These are phyloP conservation scores for Penicillium sp. DNA, from an alignment of 2,329 filamentous ascomycete species.

Conservation along the genomic window DNA sequence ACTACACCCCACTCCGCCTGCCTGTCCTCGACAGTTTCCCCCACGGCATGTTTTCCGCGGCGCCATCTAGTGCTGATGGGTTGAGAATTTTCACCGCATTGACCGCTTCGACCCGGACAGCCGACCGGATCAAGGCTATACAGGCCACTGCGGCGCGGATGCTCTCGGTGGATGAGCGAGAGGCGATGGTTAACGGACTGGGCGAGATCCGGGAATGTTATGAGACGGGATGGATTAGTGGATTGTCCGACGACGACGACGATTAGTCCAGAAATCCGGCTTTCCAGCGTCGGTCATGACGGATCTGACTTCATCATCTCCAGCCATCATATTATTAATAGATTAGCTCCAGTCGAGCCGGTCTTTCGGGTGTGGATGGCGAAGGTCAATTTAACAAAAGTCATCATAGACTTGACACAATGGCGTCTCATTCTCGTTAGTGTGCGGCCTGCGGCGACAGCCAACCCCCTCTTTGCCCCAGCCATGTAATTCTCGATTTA, in stretches of 20 bases:
- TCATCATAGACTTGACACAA: not conserved
- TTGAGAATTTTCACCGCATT: constrained; percentile 58
- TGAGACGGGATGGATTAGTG: constrained; percentile 82
- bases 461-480: not conserved
- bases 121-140: constrained; percentile 66
- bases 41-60: constrained; percentile 63
- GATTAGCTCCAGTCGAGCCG: not conserved
- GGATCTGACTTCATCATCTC: not conserved
- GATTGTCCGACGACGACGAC: constrained; percentile 50
- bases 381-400: not conserved
- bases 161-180: constrained; percentile 75
- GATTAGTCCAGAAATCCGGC: constrained; percentile 32
- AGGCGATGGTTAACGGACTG: constrained; percentile 77
- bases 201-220: constrained; percentile 85
- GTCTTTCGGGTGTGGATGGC: not conserved
- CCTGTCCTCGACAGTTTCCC: constrained; percentile 86
- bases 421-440: not conserved
- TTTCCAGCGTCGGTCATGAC: not conserved
- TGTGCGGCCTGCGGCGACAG: not conserved
- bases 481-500: not conserved
- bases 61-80: constrained; percentile 45
- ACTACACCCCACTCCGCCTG: constrained; percentile 59
- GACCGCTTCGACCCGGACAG: constrained; percentile 74
- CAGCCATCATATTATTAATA: not conserved
- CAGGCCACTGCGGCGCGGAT: constrained; percentile 64